phyloP scores from a whole-genome alignment of 108 stramenopile species.

The Cyclostephanos invisitatus region DNA sequence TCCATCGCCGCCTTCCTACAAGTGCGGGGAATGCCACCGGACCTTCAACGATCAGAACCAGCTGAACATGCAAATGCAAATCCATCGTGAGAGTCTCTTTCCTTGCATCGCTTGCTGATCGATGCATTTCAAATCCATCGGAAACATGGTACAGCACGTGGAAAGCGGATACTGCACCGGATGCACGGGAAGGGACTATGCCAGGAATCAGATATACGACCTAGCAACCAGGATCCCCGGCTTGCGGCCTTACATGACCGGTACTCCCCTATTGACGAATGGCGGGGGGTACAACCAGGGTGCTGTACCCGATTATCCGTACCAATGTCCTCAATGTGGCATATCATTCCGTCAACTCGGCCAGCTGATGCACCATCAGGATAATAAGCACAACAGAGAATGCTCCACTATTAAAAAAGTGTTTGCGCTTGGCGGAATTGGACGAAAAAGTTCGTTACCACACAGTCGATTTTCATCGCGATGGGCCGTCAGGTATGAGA shows the following conservation, averaged over 20 bases:
- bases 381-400: constrained; percentile 58
- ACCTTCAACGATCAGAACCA: constrained; percentile 54
- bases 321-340: constrained; percentile 56
- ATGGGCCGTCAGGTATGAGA: no score
- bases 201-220: constrained; percentile 63
- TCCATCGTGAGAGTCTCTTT: constrained; percentile 66
- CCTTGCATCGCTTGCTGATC: constrained; percentile 73
- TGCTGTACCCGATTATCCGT: constrained; percentile 67
- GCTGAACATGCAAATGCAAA: constrained; percentile 78
- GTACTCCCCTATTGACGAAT: constrained; percentile 52
- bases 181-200: constrained; percentile 57
- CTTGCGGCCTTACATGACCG: constrained; percentile 53
- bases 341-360: constrained; percentile 64
- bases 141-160: constrained; percentile 77
- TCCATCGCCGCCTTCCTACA: neutral
- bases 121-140: constrained; percentile 55
- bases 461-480: no score
- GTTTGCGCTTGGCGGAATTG: no score
- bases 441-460: no score
- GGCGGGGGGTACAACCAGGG: constrained; percentile 23
- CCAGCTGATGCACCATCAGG: constrained; percentile 74
- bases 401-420: constrained; percentile 34
- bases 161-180: constrained; percentile 70
- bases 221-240: constrained; percentile 41
- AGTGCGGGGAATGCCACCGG: constrained; percentile 54